Conservation (phyloP, 2,329 filamentous ascomycete species). For the Alternaria novae-zelandiae region DNA sequence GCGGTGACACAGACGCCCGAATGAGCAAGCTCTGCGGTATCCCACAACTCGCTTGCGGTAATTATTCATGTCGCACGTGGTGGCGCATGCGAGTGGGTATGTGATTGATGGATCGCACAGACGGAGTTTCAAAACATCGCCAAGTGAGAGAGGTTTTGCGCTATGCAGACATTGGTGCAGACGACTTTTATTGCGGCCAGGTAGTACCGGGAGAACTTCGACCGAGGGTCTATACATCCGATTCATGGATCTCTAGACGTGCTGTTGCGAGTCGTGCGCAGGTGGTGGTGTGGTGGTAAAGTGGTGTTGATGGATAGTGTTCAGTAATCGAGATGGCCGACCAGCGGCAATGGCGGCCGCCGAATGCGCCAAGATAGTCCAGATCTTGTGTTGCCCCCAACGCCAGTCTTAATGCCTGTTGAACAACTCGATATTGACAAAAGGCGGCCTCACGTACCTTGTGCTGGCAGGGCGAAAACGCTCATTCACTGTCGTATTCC, state of each 20-base stretch:
- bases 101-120: slow-evolving; percentile 1
- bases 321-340: neutral
- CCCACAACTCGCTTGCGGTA: neutral
- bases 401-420: neutral
- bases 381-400: neutral
- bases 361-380: neutral
- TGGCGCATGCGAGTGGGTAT: neutral
- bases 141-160: neutral
- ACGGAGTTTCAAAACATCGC: neutral
- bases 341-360: neutral
- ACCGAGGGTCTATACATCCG: neutral
- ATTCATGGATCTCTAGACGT: neutral
- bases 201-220: neutral
- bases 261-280: neutral
- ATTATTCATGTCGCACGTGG: neutral
- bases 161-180: neutral
- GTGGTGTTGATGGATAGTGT: neutral
- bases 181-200: neutral
- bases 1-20: neutral
- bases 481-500: neutral
- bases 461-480: neutral
- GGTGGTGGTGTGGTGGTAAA: neutral
- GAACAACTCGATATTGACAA: neutral
- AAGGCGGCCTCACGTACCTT: neutral
- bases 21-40: neutral